These are phyloP conservation scores for Haberlea rhodopensis DNA, from an alignment of 257 asterid species.

Conservation along the genomic window DNA sequence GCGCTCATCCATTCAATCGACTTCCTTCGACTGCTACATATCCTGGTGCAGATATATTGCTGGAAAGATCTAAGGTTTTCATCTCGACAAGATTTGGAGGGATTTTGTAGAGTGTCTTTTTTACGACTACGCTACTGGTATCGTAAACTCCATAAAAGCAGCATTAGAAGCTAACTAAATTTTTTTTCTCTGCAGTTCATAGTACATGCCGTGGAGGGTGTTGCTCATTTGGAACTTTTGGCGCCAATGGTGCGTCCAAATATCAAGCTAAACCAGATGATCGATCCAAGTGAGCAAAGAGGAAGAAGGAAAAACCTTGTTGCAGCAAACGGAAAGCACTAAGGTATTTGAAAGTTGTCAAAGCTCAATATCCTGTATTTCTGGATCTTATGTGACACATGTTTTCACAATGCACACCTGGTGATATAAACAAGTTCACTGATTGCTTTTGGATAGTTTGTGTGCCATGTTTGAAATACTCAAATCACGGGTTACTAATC, in stretches of 20 bases:
- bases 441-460: too few relatives aligned
- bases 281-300: slow-evolving; percentile 74
- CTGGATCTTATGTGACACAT: neutral
- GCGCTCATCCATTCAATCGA: neutral
- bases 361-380: neutral
- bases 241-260: slow-evolving; percentile 61
- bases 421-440: too few relatives aligned
- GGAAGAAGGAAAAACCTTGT: slow-evolving; percentile 66
- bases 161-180: too few relatives aligned
- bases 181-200: slow-evolving; percentile 62
- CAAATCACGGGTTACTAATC: too few relatives aligned
- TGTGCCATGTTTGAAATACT: too few relatives aligned
- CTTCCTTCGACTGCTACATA: too few relatives aligned
- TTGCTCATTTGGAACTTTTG: slow-evolving; percentile 84
- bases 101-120: too few relatives aligned
- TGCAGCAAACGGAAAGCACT: slow-evolving; percentile 65
- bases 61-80: slow-evolving; percentile 99
- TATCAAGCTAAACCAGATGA: slow-evolving; percentile 86
- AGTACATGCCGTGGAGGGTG: slow-evolving; percentile 94
- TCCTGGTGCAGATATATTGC: slow-evolving; percentile 75
- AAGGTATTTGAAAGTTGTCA: slow-evolving; percentile 59
- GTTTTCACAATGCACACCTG: too few relatives aligned
- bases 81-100: too few relatives aligned
- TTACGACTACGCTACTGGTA: too few relatives aligned
- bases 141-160: too few relatives aligned